Conservation (phyloP, 768 basidiomycete genomes). For the Artomyces pyxidatus region DNA sequence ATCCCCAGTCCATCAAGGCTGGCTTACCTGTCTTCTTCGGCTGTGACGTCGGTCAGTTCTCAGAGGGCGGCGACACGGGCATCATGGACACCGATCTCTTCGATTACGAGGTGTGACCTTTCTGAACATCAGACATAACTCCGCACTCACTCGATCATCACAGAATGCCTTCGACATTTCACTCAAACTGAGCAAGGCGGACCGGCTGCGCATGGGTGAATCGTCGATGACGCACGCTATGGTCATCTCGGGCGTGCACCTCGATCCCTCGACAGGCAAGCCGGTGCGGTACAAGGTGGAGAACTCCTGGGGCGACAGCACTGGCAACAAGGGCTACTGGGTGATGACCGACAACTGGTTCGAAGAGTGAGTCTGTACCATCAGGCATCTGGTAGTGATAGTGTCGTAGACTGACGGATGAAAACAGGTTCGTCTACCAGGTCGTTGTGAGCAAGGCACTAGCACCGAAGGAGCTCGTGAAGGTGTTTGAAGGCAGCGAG, state of each 20-base stretch:
- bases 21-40: slow-evolving; percentile 93
- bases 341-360: slow-evolving; percentile 94
- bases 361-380: slow-evolving; percentile 52
- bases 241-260: slow-evolving; percentile 90
- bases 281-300: slow-evolving; percentile 94
- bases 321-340: slow-evolving; percentile 81
- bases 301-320: slow-evolving; percentile 84
- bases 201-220: slow-evolving; percentile 76
- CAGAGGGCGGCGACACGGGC: slow-evolving; percentile 49
- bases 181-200: slow-evolving; percentile 75
- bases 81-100: slow-evolving; percentile 84
- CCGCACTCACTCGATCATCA: neutral
- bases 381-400: neutral
- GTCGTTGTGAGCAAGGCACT: slow-evolving; percentile 79
- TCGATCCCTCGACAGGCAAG: slow-evolving; percentile 59
- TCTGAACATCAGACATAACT: neutral
- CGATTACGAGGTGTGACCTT: slow-evolving; percentile 60
- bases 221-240: slow-evolving; percentile 93
- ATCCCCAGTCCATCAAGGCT: slow-evolving; percentile 50
- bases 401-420: neutral
- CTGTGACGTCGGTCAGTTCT: slow-evolving; percentile 90
- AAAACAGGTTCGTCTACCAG: slow-evolving; percentile 80
- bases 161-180: slow-evolving; percentile 79
- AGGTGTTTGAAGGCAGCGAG: slow-evolving; percentile 66
- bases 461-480: slow-evolving; percentile 73